Percentiles rank a stretch among this genome's conserved stretches.
Conservation (phyloP, 1,139 yeast genomes). For the Arxiozyma bovina region DNA sequence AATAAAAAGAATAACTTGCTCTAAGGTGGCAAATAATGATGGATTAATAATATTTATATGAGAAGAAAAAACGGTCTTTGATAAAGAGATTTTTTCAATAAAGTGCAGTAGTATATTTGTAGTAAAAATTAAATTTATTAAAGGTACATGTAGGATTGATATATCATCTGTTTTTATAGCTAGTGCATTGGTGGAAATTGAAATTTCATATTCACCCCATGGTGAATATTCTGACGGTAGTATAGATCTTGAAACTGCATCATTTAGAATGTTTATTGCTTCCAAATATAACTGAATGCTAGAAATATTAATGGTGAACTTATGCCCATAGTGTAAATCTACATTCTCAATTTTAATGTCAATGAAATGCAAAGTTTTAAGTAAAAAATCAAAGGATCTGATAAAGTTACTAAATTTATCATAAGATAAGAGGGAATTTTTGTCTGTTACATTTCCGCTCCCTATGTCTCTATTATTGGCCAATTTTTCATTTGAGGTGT, state of each 20-base stretch:
- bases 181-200: constrained; percentile 24
- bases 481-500: background rate
- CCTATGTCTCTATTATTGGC: background rate
- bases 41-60: constrained; percentile 28
- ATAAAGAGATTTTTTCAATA: constrained; percentile 13
- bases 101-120: constrained; percentile 22
- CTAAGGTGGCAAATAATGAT: constrained; percentile 19
- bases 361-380: constrained; percentile 16
- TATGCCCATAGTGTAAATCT: constrained; percentile 10
- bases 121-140: constrained; percentile 22
- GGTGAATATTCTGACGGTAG: constrained; percentile 13
- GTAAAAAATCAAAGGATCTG: background rate
- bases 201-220: constrained; percentile 21
- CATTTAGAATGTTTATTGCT: constrained; percentile 16
- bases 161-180: constrained; percentile 13
- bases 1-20: constrained; percentile 13
- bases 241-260: constrained; percentile 17
- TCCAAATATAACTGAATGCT: constrained; percentile 22
- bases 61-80: constrained; percentile 14
- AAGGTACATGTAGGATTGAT: constrained; percentile 22
- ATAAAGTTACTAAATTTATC: background rate
- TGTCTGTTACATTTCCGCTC: background rate
- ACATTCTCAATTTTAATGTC: constrained; percentile 28
- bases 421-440: background rate
- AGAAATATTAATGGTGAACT: constrained; percentile 19